Evolutionary conservation across 768 basidiomycete genomes (phyloP), one percentile per base, ranked within the genome.

Genomic region (Termitomyces sp.): DNA sequence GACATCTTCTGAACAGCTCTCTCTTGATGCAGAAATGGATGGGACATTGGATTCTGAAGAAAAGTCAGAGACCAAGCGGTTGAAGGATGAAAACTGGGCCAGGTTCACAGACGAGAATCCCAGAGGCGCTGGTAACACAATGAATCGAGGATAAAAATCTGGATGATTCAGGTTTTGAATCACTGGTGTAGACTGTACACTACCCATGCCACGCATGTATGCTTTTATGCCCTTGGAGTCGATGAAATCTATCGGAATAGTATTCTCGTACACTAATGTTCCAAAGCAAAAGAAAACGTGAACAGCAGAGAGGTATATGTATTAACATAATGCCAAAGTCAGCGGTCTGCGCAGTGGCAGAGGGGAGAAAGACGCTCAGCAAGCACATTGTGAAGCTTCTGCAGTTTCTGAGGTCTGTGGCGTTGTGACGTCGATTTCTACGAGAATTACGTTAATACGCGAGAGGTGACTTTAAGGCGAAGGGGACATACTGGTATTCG

Each of bases 51-150:
- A 80, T 32, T 90, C 86, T 0, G 86, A 86, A 57, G 74, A 82
- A 61, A 92, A 87, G 64, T 78, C 69, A 18, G 95, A 95, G 68
- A 79, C 87, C 68, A 88, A 90, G 73, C 75, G 95, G 48, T 78
- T 81, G 66, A 91, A 94, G 70, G 91, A 95, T 64, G 93, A 98
- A 70, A 86, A 87, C 38, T 98, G 95, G 95, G 94, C 95, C 33
- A 79, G 77, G 58, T 98, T 84, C 67, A 93, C 88, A 16, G 97
- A 98, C 53, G 79, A 77, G 28, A 87, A 99, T 72, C 87, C 88
- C 13, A 87, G 80, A 67, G 97, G 97, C 1, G 90, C 89, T n/a
- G 97, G 97, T 4, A 99, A 99, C 70, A 96, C 88, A 12, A 94
- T 96, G 90, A 97, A 98, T 71, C 83, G 92, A 62, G 95, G 95